Base-by-base conservation (phyloP, 2,329 filamentous ascomycete species). In the Endoconidiophora polonica region DNA sequence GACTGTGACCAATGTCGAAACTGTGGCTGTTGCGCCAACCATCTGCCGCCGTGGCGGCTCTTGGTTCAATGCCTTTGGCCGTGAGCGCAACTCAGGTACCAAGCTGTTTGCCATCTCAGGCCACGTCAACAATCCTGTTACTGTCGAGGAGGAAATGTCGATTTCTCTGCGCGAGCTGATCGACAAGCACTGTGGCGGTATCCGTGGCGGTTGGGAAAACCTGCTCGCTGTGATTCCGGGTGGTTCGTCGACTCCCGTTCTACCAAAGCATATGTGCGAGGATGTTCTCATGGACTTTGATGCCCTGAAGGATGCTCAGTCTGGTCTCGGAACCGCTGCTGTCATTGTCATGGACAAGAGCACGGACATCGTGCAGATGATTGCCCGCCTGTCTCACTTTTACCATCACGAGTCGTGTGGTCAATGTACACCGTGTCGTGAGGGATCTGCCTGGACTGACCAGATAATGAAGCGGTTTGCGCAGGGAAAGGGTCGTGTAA, bases 341-440 rank as follows among this genome's bases (percentile, higher is more conserved):
- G 90, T 98, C 58, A 94, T 98, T 61, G 91, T 98, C 65, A 94
- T 98, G 85, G 91, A 98, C 70, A 93, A 96, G 76, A 90, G 83
- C 61, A 85, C 91, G 56, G 91, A 98, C 65, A 84, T 98, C 48
- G 87, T 98, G 58, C 83, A 90, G 57, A 86, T 86, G 62, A 96
- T 98, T 63, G 81, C 85, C 56, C 82, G 91, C 59, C 79, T 98
- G 59, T 86, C 84, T 60, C 86, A 90, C 66, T 98, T 98, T 73
- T 98, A 98, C 74, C 84, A 88, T 68, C 91, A 98, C 72, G 91
- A 98, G 73, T 88, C 81, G 57, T 98, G 91, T 67, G 91, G 91
- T 54, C 91, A 98, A 71, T 98, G 91, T 73, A 98, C 91, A 52
- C 91, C 91, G n/a, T 98, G 91, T 76, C 84, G 91, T 64, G 91